phyloP scores from a whole-genome alignment of 345 rosid species.

The Barbarea vulgaris region DNA sequence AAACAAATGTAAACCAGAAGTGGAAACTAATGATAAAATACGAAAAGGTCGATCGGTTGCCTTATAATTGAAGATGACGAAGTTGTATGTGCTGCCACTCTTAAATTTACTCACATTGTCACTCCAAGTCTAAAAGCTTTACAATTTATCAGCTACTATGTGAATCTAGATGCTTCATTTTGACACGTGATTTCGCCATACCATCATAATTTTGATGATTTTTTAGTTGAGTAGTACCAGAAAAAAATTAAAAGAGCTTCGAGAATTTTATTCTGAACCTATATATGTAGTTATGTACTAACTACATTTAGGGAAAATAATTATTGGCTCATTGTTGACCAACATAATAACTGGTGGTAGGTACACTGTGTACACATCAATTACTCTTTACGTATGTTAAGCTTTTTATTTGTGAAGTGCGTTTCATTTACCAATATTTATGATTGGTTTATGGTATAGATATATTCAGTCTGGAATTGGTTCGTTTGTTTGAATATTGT shows the following conservation, averaged over 20 bases:
- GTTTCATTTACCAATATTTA: neutral
- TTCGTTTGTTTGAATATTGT: too few species aligned
- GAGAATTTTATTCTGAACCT: neutral
- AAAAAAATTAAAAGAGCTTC: neutral
- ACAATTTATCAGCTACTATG: conserved; percentile 6
- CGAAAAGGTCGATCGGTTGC: neutral
- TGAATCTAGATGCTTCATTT: neutral
- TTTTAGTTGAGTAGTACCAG: neutral
- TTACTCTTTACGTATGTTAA: neutral
- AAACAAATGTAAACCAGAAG: neutral
- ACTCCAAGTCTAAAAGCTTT: neutral
- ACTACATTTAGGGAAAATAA: neutral
- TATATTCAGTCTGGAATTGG: too few species aligned
- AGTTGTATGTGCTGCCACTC: conserved; percentile 5
- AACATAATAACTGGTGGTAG: neutral
- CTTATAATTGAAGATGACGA: neutral
- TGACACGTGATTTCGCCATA: conserved; percentile 15
- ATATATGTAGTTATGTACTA: too few species aligned
- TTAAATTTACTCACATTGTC: neutral
- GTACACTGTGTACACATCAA: neutral
- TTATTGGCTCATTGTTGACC: neutral
- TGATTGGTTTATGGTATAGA: neutral
- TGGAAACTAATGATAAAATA: neutral
- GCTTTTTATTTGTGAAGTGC: neutral
- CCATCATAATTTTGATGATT: neutral